A percentile compares a stretch with the other conserved stretches of the same genome.
These are phyloP conservation scores for Roridomyces roridus DNA, from an alignment of 768 basidiomycete genomes.

Conservation along the genomic window DNA sequence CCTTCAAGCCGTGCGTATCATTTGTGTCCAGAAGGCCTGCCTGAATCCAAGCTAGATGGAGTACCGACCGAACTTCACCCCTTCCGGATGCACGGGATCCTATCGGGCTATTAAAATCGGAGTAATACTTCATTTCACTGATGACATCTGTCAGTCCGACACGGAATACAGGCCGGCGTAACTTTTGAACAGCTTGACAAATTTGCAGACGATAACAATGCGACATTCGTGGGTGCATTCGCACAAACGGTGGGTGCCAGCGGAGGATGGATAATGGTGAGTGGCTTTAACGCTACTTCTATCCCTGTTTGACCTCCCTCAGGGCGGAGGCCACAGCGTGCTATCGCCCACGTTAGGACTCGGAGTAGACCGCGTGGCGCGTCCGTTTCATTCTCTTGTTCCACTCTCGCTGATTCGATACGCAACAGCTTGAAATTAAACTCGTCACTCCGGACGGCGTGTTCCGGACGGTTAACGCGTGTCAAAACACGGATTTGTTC, in stretches of 20 bases:
- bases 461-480: slow-evolving; percentile 41
- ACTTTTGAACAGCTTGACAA: slow-evolving; percentile 18
- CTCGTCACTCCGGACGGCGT: slow-evolving; percentile 49
- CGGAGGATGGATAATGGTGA: slow-evolving; percentile 39
- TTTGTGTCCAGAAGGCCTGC: neutral
- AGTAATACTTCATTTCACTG: no score
- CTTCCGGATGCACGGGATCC: neutral
- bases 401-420: no score
- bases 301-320: no score
- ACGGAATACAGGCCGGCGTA: slow-evolving; percentile 22
- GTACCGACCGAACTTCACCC: slow-evolving; percentile 1
- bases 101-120: slow-evolving; percentile 16
- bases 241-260: slow-evolving; percentile 35
- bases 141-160: no score
- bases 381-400: no score
- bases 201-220: slow-evolving; percentile 24
- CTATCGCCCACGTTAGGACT: slow-evolving; percentile 38
- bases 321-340: slow-evolving; percentile 44
- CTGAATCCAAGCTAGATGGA: slow-evolving; percentile 1
- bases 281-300: no score
- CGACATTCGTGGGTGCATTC: slow-evolving; percentile 24
- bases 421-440: slow-evolving; percentile 40
- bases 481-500: slow-evolving; percentile 50
- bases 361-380: slow-evolving; percentile 34
- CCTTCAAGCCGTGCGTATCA: slow-evolving; percentile 15